These are phyloP conservation scores for Boeremia exigua DNA, from an alignment of 2,329 filamentous ascomycete species.

Conservation along the genomic window DNA sequence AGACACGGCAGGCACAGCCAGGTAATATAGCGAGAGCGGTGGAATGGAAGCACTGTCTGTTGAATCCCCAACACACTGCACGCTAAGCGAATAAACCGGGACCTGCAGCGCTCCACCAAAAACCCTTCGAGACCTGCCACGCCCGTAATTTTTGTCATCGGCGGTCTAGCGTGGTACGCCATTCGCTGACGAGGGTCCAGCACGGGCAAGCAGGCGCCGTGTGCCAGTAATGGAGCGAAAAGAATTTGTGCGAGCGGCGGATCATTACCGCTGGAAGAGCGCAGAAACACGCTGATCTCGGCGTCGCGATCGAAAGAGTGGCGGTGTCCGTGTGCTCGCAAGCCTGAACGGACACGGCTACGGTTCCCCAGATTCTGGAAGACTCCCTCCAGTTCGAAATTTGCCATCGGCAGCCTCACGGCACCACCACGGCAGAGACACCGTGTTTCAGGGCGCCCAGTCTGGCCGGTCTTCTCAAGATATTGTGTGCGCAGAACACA, in stretches of 20 bases:
- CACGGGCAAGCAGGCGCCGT: constrained; percentile 22
- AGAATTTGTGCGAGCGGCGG: constrained; percentile 34
- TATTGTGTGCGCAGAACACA: neutral
- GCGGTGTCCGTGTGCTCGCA: constrained; percentile 26
- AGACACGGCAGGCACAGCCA: constrained; percentile 13
- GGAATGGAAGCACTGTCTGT: constrained; percentile 34
- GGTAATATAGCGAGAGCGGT: constrained; percentile 38
- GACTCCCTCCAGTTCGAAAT: constrained; percentile 4
- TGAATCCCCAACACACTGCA: constrained; percentile 34
- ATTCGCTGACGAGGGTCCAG: constrained; percentile 29
- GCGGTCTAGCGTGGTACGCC: constrained; percentile 24
- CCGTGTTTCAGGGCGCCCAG: constrained; percentile 11
- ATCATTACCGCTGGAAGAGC: constrained; percentile 18
- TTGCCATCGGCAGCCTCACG: constrained; percentile 11
- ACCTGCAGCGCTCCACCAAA: constrained; percentile 36
- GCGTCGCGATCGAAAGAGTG: constrained; percentile 29
- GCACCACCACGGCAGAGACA: constrained; percentile 4
- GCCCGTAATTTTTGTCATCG: constrained; percentile 28
- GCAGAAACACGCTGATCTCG: constrained; percentile 30
- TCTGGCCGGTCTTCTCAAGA: constrained; percentile 10
- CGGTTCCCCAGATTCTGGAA: constrained; percentile 32
- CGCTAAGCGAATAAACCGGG: constrained; percentile 41
- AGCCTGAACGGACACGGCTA: constrained; percentile 16
- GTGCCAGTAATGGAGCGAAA: constrained; percentile 30
- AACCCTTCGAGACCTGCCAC: constrained; percentile 29